These are phyloP conservation scores for Knoxdaviesia capensis DNA, from an alignment of 2,329 filamentous ascomycete species.

Conservation along the genomic window DNA sequence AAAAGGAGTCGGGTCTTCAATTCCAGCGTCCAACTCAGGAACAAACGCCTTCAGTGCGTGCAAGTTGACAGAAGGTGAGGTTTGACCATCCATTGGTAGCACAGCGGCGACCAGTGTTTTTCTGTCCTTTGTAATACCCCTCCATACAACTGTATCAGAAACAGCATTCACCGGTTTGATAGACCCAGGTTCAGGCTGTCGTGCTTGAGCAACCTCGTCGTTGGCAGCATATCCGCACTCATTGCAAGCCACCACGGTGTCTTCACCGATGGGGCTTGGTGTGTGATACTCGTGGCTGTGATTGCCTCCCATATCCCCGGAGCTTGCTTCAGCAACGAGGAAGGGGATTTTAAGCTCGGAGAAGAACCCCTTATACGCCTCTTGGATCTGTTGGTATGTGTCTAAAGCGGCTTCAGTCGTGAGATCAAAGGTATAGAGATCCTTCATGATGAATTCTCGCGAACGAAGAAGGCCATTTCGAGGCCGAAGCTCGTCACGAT, in stretches of 20 bases:
- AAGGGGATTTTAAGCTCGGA: slow-evolving; percentile 67
- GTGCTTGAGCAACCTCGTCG: slow-evolving; percentile 54
- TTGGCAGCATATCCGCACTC: slow-evolving; percentile 64
- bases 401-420: slow-evolving; percentile 45
- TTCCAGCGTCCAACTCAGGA: slow-evolving; percentile 48
- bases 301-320: slow-evolving; percentile 87
- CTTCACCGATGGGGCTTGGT: slow-evolving; percentile 60
- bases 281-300: slow-evolving; percentile 93
- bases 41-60: slow-evolving; percentile 45
- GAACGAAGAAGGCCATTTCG: slow-evolving; percentile 73
- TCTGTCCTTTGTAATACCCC: slow-evolving; percentile 46
- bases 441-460: slow-evolving; percentile 94
- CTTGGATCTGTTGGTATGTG: slow-evolving; percentile 59
- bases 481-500: slow-evolving; percentile 78
- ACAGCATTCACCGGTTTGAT: too few relatives aligned
- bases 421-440: slow-evolving; percentile 86
- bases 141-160: slow-evolving; percentile 22
- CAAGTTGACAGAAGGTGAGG: slow-evolving; percentile 19
- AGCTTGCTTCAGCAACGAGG: slow-evolving; percentile 71
- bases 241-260: slow-evolving; percentile 58
- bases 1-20: slow-evolving; percentile 35
- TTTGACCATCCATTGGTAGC: slow-evolving; percentile 8
- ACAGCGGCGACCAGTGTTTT: slow-evolving; percentile 40
- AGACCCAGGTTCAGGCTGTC: slow-evolving; percentile 1
- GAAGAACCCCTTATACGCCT: slow-evolving; percentile 60